phyloP scores from a whole-genome alignment of 192 early-diverging fungal species.

The Nowakowskiella sp. region DNA sequence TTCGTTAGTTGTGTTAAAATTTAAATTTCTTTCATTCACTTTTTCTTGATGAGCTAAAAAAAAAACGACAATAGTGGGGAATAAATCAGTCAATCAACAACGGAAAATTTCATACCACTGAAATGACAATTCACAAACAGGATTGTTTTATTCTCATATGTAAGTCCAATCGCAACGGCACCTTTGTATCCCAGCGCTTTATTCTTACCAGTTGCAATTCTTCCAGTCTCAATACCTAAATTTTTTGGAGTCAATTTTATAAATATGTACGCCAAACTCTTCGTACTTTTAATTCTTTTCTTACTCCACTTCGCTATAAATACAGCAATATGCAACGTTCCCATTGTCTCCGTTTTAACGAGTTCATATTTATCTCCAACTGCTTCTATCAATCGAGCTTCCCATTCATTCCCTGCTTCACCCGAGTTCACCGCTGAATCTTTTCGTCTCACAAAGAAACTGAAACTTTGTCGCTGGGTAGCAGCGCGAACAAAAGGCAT shows the following conservation, averaged over 20 bases:
- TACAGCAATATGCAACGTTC: constrained; percentile 19
- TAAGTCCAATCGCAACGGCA: constrained; percentile 69
- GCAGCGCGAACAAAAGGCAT: too few relatives aligned
- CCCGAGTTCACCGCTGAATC: constrained; percentile 5
- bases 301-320: constrained; percentile 9
- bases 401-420: constrained; percentile 13
- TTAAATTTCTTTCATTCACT: constrained; percentile 63
- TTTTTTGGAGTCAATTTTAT: constrained; percentile 8
- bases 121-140: constrained; percentile 80
- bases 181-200: constrained; percentile 90
- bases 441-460: background rate
- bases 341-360: constrained; percentile 17
- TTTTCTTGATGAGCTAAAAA: constrained; percentile 26
- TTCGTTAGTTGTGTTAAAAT: constrained; percentile 60
- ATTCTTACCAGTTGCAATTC: too few relatives aligned
- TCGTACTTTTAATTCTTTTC: constrained; percentile 9
- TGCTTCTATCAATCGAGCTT: constrained; percentile 7
- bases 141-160: constrained; percentile 66
- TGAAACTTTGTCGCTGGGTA: background rate
- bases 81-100: background rate
- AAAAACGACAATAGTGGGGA: constrained; percentile 5
- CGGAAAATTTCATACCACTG: constrained; percentile 46
- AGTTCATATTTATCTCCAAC: constrained; percentile 8
- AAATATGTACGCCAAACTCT: constrained; percentile 10
- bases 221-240: too few relatives aligned